Evolutionary conservation across 2,329 filamentous ascomycete species (phyloP), one percentile per base, ranked within the genome.

Genomic region (Bipolaris zeicola): DNA sequence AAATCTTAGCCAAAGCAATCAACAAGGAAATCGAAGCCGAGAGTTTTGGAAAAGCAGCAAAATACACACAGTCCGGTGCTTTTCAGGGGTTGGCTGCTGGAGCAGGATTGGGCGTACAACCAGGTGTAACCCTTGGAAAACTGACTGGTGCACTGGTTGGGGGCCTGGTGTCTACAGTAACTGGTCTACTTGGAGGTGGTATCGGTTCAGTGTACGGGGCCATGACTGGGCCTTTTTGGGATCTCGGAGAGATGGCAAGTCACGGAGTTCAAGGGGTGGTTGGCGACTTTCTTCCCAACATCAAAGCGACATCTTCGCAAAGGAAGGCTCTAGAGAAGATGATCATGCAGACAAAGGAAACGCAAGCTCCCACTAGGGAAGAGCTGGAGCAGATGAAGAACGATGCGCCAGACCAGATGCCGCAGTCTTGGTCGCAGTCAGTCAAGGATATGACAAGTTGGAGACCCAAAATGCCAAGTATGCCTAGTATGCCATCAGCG

Each of bases 21-120:
- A 74, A 77, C 57, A 76, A 76, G 51, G 73, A 76, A 43, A 76
- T 78, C 39, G 75, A 78, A 61, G 75, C 76, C 2, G 75, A 77
- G 47, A 76, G 73, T 0, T 77, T 78, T 48, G 75, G 75, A 31
- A 78, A 78, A 52, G 73, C 75, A 20, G 76, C 76, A 14, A 77
- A 78, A 36, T 78, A 78, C 26, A 71, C 73, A 2, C 72, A 69
- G 26, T 74, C 73, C 1, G 76, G 76, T 20, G 66, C 75, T 3
- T 78, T 78, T 52, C 76, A 78, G 54, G 76, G 76, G 0, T 68
- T 78, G 3, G 71, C 74, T 10, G 75, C 75, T 46, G 76, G 76
- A 10, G 74, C 74, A 16, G 76, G 76, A 5, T 50, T 78, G 13
- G 76, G 76, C 22, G 70, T 75, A 14, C 66, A 70, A 31, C 70